Conservation (phyloP, 176 grass and related monocot genomes). For the Zizania latifolia region DNA sequence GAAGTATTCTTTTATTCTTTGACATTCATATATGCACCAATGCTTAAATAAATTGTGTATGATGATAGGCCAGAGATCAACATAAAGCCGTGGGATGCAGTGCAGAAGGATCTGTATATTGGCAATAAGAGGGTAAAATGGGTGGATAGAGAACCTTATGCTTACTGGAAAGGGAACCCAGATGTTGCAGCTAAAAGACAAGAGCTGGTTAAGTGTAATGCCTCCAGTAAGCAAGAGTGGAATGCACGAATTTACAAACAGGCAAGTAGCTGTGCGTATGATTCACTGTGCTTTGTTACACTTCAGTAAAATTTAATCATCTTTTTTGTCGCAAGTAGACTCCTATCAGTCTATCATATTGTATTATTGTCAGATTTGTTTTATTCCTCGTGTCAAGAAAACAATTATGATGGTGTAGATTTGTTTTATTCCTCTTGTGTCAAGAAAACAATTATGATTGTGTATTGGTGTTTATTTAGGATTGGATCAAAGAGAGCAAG, state of each 20-base stretch:
- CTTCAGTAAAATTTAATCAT: neutral
- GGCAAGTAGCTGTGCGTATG: conserved; percentile 29
- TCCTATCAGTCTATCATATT: no score
- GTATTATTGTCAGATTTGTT: neutral
- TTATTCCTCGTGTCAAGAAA: conserved; percentile 14
- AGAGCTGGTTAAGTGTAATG: conserved; percentile 66
- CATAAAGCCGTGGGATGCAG: conserved; percentile 63
- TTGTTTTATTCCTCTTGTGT: conserved; percentile 11
- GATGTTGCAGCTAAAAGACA: conserved; percentile 45
- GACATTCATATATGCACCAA: neutral
- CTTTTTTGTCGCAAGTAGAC: neutral
- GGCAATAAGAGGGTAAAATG: conserved; percentile 54
- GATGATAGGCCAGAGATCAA: conserved; percentile 70
- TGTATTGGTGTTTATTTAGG: conserved; percentile 41
- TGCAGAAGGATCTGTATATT: conserved; percentile 39
- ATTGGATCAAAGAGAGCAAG: conserved; percentile 78
- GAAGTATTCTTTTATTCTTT: conserved; percentile 14
- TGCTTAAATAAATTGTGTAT: conserved; percentile 17
- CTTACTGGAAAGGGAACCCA: conserved; percentile 88
- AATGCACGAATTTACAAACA: conserved; percentile 65
- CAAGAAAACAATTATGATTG: conserved; percentile 13
- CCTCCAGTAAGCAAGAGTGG: conserved; percentile 55
- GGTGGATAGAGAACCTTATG: conserved; percentile 64
- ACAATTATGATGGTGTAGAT: conserved; percentile 7
- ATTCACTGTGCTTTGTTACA: neutral